A percentile compares a stretch with the other conserved stretches of the same genome.
These are phyloP conservation scores for Elongisporangium prolatum DNA, from an alignment of 352 stramenopile genomes.

Conservation along the genomic window DNA sequence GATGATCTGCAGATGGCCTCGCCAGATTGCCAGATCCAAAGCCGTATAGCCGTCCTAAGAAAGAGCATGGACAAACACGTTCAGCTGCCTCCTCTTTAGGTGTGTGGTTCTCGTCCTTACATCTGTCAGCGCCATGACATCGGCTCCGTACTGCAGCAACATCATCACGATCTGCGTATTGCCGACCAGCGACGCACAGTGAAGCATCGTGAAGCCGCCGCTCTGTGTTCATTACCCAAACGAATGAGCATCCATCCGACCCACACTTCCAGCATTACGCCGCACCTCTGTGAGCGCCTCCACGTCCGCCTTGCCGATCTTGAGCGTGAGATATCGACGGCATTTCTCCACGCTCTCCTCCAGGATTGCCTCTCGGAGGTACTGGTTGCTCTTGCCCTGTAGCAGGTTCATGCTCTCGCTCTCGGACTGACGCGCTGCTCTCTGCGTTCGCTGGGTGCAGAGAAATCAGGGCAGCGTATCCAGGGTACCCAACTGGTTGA, in stretches of 20 bases:
- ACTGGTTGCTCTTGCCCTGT: slow-evolving; percentile 85
- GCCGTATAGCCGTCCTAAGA: slow-evolving; percentile 73
- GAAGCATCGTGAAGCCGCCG: slow-evolving; percentile 78
- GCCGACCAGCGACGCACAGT: slow-evolving; percentile 65
- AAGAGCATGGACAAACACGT: background rate
- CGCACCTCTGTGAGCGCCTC: slow-evolving; percentile 63
- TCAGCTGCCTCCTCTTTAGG: background rate
- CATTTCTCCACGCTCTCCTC: slow-evolving; percentile 79
- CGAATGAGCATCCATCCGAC: background rate
- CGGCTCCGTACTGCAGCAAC: slow-evolving; percentile 72
- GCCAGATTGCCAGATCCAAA: slow-evolving; percentile 79
- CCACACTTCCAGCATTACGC: background rate
- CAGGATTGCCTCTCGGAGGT: slow-evolving; percentile 77
- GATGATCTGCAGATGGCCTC: slow-evolving; percentile 78
- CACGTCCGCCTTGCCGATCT: slow-evolving; percentile 82
- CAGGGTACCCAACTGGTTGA: background rate
- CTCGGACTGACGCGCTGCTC: background rate
- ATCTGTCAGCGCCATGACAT: slow-evolving; percentile 73
- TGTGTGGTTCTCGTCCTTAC: slow-evolving; percentile 15
- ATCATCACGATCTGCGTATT: slow-evolving; percentile 88
- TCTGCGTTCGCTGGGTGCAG: background rate
- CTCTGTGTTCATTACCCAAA: slow-evolving; percentile 22
- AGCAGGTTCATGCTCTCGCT: slow-evolving; percentile 64
- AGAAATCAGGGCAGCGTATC: background rate
- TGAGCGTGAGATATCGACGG: slow-evolving; percentile 75